A percentile compares a stretch with the other conserved stretches of the same genome.
Conservation (phyloP, 805 yeast species). For the Candida caryicola region DNA sequence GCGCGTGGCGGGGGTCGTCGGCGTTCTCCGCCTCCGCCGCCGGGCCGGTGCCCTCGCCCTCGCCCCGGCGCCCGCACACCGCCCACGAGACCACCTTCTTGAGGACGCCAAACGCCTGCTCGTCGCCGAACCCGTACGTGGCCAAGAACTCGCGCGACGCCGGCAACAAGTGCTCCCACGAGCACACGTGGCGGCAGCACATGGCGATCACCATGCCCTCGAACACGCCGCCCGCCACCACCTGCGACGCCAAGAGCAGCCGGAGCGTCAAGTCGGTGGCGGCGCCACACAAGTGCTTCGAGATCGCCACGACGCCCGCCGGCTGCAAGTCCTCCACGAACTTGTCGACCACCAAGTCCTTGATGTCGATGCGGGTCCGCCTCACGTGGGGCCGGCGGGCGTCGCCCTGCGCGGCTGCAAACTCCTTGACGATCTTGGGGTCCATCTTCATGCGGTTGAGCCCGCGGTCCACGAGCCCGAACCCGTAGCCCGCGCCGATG, state of each 20-base stretch:
- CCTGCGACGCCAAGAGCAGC: constrained; percentile 48
- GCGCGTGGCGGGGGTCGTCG: constrained; percentile 32
- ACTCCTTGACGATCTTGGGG: constrained; percentile 58
- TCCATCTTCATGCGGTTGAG: constrained; percentile 79
- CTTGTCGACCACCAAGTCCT: constrained; percentile 59
- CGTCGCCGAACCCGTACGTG: constrained; percentile 29
- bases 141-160: constrained; percentile 42
- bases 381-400: constrained; percentile 30
- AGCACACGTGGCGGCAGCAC: constrained; percentile 89
- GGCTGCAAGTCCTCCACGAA: constrained; percentile 31
- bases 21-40: constrained; percentile 3
- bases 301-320: constrained; percentile 53
- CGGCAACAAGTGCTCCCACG: constrained; percentile 52
- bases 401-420: constrained; percentile 20
- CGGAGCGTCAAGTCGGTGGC: constrained; percentile 85
- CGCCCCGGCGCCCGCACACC: constrained; percentile 56
- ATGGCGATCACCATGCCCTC: constrained; percentile 76
- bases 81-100: constrained; percentile 85
- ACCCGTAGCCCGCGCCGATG: constrained; percentile 30
- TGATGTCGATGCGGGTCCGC: constrained; percentile 73
- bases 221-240: constrained; percentile 23
- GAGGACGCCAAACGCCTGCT: constrained; percentile 44
- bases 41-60: constrained; percentile 25
- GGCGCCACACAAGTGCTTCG: constrained; percentile 90
- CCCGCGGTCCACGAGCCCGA: constrained; percentile 71